A percentile compares a stretch with the other conserved stretches of the same genome.
Evolutionary conservation across 2,329 filamentous ascomycete species (phyloP).

Genomic region (Beauveria sp.): DNA sequence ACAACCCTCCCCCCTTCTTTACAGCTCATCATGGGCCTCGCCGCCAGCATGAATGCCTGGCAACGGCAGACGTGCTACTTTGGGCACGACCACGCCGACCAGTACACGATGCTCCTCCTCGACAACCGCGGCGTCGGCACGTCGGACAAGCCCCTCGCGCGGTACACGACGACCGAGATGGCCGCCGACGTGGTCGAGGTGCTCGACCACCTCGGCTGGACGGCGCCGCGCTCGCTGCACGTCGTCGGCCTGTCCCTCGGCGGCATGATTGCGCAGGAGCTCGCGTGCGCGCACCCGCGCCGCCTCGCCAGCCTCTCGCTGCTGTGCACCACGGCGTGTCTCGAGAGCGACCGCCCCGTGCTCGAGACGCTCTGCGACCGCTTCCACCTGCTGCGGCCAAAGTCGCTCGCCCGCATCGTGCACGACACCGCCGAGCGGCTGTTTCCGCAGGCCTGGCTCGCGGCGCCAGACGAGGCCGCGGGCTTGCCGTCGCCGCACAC

Average conservation of each 20-base stretch:
- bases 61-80: conserved; percentile 80
- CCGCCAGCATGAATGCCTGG: conserved; percentile 60
- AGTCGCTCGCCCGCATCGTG: conserved; percentile 59
- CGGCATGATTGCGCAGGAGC: conserved; percentile 86
- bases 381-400: conserved; percentile 56
- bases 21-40: conserved; percentile 76
- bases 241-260: conserved; percentile 76
- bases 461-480: conserved; percentile 47
- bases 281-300: conserved; percentile 48
- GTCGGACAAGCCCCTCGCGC: conserved; percentile 66
- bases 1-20: neutral
- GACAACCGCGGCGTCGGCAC: conserved; percentile 83
- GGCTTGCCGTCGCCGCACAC: conserved; percentile 36
- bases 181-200: conserved; percentile 70
- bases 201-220: conserved; percentile 63
- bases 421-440: conserved; percentile 56
- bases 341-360: conserved; percentile 56
- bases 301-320: conserved; percentile 51
- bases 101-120: conserved; percentile 67
- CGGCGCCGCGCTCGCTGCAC: conserved; percentile 44
- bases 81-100: conserved; percentile 58
- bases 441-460: conserved; percentile 59
- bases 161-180: conserved; percentile 82
- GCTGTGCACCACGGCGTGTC: conserved; percentile 51
- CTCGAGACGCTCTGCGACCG: conserved; percentile 56